Evolutionary conservation across 2,329 filamentous ascomycete species (phyloP).

Genomic region (Salinomyces thailandicus): DNA sequence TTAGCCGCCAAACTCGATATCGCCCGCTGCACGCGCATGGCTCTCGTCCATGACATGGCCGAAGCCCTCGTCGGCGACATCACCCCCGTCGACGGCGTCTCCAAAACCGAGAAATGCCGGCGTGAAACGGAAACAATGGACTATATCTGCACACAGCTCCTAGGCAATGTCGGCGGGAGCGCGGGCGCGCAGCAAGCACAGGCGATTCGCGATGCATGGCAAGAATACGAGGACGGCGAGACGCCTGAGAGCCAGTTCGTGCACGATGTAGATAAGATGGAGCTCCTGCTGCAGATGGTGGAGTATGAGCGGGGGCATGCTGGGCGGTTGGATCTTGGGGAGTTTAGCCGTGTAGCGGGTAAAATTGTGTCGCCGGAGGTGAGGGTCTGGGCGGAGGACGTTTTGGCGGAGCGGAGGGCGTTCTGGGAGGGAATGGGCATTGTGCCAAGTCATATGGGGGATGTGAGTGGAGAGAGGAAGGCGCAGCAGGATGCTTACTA

Average conservation of each 20-base stretch:
- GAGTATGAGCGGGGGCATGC: slow-evolving; percentile 76
- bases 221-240: slow-evolving; percentile 84
- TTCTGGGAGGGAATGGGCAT: slow-evolving; percentile 51
- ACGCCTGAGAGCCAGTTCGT: slow-evolving; percentile 83
- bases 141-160: slow-evolving; percentile 63
- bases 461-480: slow-evolving; percentile 19
- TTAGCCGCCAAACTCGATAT: slow-evolving; percentile 65
- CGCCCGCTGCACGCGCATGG: slow-evolving; percentile 83
- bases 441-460: slow-evolving; percentile 15
- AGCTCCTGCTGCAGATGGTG: slow-evolving; percentile 86
- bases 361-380: slow-evolving; percentile 68
- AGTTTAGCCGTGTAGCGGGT: slow-evolving; percentile 72
- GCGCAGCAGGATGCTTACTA: slow-evolving; percentile 28
- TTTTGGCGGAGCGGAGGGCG: slow-evolving; percentile 63
- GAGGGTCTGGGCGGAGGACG: slow-evolving; percentile 64
- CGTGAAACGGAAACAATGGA: slow-evolving; percentile 87
- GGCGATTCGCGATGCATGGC: slow-evolving; percentile 72
- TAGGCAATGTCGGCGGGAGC: slow-evolving; percentile 67
- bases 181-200: slow-evolving; percentile 41
- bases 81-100: slow-evolving; percentile 77
- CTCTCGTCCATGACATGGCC: slow-evolving; percentile 93
- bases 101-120: slow-evolving; percentile 79
- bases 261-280: slow-evolving; percentile 95
- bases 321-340: slow-evolving; percentile 62
- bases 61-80: slow-evolving; percentile 93